Evolutionary conservation across 805 yeast genomes (phyloP).

Genomic region (Deakozyma indianensis): DNA sequence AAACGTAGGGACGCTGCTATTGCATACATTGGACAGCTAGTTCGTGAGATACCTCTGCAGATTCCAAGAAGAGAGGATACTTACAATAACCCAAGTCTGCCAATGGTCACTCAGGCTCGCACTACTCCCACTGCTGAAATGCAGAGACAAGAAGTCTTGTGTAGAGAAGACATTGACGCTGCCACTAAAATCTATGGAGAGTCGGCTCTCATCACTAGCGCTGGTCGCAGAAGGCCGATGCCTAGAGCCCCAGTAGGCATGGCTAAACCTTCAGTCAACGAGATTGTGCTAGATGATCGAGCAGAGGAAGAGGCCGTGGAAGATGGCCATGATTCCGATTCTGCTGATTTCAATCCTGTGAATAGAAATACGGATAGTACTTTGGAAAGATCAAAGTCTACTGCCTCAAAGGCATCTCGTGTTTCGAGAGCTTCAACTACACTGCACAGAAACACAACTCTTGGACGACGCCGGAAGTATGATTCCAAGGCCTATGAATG

Average conservation of each 20-base stretch:
- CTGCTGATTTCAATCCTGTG: background rate
- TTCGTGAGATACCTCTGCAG: slow-evolving; percentile 21
- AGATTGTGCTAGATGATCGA: background rate
- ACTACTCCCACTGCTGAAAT: background rate
- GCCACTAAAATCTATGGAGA: background rate
- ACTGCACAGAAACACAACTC: background rate
- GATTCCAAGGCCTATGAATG: background rate
- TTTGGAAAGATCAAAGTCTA: background rate
- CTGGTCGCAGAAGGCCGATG: background rate
- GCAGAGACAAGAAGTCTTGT: background rate
- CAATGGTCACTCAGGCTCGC: slow-evolving; percentile 12
- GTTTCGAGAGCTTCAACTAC: background rate
- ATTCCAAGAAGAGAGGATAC: slow-evolving; percentile 22
- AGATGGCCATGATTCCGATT: background rate
- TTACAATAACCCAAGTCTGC: slow-evolving; percentile 20
- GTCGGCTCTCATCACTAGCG: background rate
- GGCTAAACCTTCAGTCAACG: background rate
- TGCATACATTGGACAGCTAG: slow-evolving; percentile 18
- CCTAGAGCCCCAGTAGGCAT: background rate
- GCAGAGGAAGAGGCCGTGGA: background rate
- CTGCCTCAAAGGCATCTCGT: background rate
- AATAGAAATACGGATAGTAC: background rate
- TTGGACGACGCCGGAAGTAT: background rate
- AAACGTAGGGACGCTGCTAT: slow-evolving; percentile 17
- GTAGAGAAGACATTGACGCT: background rate